Base-by-base conservation (phyloP, 2,329 filamentous ascomycete species). In the Talaromyces verruculosus region DNA sequence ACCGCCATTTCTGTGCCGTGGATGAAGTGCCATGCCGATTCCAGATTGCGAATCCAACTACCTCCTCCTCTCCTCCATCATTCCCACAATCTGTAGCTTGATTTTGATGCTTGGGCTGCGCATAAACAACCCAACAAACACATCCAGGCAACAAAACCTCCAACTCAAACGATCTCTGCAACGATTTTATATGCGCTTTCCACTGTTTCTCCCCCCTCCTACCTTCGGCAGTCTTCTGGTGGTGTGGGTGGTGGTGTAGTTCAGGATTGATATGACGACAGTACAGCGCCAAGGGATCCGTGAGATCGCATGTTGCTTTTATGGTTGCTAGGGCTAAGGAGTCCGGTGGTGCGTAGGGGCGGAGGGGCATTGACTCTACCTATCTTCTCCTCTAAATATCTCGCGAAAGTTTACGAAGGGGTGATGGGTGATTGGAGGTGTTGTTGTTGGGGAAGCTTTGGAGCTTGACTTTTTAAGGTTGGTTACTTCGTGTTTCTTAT, bases 231-330 rank as follows among this genome's bases (percentile, higher is more conserved):
- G 7, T 37, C 5, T n/a, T n/a, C n/a, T n/a, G 45, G n/a, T 61
- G 55, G 13, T 61, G 43, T 5, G 25, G 25, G 25, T 13, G 22
- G 19, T 13, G 41, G 17, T 28, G 19, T 2, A 41, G 22, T 13
- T 60, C 28, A 22, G 33, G 6, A 43, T 39, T 51, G 41, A 58
- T 28, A 15, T 25, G 55, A 19, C 65, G 65, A 63, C 58, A 64
- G 55, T 55, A 64, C 19, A 64, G 33, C 17, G 61, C 61, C 19
- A 67, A 49, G 25, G 65, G 65, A 58, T 67, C 65, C 39, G 53
- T 53, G 35, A 67, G 53, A 25, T 67, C 58, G 61, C 65, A 67
- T 63, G 19, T 13, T 35, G 65, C 65, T 51, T 61, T 64, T 45
- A 67, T 61, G 61, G 45, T 57, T 35, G 61, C 65, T 30, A 67